Evolutionary conservation across 495 filamentous ascomycete genomes (phyloP).

Genomic region (Penicillium fimorum): DNA sequence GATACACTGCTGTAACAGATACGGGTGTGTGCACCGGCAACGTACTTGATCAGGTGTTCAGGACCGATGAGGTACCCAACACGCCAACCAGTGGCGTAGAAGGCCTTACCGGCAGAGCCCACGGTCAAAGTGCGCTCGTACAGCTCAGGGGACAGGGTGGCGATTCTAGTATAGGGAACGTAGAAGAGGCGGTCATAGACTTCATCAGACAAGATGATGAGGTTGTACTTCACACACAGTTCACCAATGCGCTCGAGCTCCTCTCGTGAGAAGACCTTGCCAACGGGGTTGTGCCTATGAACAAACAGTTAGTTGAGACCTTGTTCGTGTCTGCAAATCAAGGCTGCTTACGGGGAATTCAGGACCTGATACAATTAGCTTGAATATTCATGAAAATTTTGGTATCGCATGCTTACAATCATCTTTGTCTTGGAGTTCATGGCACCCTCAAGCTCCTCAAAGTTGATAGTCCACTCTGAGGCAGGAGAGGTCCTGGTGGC

Average conservation of each 20-base stretch:
- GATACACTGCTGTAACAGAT: constrained; percentile 95
- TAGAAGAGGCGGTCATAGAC: constrained; percentile 96
- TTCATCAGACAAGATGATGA: constrained; percentile 94
- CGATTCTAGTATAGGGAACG: constrained; percentile 88
- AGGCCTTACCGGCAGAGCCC: constrained; percentile 94
- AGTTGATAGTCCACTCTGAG: constrained; percentile 83
- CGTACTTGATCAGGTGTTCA: constrained; percentile 85
- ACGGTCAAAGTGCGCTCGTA: constrained; percentile 86
- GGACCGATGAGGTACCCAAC: constrained; percentile 94
- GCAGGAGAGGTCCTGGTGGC: constrained; percentile 75
- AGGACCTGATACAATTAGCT: constrained; percentile 35
- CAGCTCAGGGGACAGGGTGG: constrained; percentile 83
- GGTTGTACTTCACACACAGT: constrained; percentile 88
- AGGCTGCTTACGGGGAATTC: constrained; percentile 41
- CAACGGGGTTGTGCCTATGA: constrained; percentile 87
- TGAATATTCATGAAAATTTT: neutral
- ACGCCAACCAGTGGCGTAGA: constrained; percentile 96
- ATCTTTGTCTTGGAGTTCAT: constrained; percentile 88
- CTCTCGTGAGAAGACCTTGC: constrained; percentile 83
- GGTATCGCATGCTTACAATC: constrained; percentile 63
- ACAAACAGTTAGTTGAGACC: constrained; percentile 4
- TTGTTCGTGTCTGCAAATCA: neutral
- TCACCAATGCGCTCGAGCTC: constrained; percentile 86
- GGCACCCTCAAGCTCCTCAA: constrained; percentile 76
- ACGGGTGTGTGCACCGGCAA: constrained; percentile 86